These are phyloP conservation scores for Fraxinus sp. DNA, from an alignment of 305 asterid species.

Conservation along the genomic window DNA sequence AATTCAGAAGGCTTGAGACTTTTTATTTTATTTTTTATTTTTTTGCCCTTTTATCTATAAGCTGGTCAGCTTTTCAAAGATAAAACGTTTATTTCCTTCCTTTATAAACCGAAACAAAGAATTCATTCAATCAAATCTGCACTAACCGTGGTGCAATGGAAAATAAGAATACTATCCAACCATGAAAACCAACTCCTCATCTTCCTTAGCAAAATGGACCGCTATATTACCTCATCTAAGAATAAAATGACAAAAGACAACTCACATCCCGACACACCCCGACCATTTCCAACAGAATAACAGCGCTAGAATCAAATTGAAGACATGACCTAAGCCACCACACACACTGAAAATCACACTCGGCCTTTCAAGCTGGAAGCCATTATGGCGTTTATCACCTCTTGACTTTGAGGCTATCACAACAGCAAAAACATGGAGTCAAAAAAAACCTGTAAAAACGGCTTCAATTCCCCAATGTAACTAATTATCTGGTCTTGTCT, in stretches of 20 bases:
- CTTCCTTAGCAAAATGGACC: neutral
- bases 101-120: neutral
- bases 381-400: neutral
- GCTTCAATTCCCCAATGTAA: neutral
- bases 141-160: neutral
- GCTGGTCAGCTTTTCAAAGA: neutral
- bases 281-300: neutral
- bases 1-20: neutral
- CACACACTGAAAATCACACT: neutral
- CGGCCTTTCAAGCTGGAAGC: neutral
- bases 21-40: neutral
- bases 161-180: neutral
- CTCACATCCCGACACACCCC: neutral
- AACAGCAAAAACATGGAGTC: neutral
- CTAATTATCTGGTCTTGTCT: neutral
- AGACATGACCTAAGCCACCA: neutral
- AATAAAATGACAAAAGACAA: neutral
- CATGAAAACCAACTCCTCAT: neutral
- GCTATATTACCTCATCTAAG: neutral
- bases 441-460: neutral
- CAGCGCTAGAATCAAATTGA: neutral
- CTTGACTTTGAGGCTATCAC: neutral
- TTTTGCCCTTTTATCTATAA: neutral
- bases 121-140: neutral
- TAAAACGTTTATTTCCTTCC: neutral